phyloP scores from a whole-genome alignment of 179 eudicot genomes.

The Drosera spatulata region DNA sequence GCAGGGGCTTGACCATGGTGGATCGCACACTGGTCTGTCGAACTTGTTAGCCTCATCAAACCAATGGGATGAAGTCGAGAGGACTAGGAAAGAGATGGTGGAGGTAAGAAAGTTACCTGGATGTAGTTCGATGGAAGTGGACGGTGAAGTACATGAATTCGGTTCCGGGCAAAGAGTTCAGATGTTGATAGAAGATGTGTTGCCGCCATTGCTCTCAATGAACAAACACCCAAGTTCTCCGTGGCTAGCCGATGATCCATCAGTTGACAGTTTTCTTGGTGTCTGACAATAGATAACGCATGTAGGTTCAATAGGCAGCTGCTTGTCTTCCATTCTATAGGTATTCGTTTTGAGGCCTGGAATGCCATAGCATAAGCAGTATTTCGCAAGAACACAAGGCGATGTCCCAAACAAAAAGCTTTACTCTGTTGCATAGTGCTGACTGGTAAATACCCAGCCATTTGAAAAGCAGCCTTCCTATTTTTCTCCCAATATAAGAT shows the following conservation, averaged over 20 bases:
- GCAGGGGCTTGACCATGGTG: slow-evolving; percentile 38
- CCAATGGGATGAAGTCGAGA: slow-evolving; percentile 59
- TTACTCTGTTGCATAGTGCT: background rate
- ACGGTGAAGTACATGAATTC: slow-evolving; percentile 50
- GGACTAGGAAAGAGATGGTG: slow-evolving; percentile 47
- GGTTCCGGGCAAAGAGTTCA: slow-evolving; percentile 43
- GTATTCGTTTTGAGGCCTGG: no score
- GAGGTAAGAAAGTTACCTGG: slow-evolving; percentile 63
- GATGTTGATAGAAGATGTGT: slow-evolving; percentile 20
- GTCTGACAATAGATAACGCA: no score
- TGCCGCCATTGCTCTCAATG: slow-evolving; percentile 15
- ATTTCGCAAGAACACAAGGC: no score
- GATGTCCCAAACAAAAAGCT: background rate
- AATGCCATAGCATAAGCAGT: no score
- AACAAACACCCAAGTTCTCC: slow-evolving; percentile 36
- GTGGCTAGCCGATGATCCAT: slow-evolving; percentile 20
- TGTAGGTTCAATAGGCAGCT: background rate
- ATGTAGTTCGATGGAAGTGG: slow-evolving; percentile 57
- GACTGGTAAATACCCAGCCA: no score
- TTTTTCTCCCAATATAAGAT: background rate
- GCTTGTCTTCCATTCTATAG: slow-evolving; percentile 5
- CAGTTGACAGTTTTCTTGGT: no score
- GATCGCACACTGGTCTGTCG: slow-evolving; percentile 57
- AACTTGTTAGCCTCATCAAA: slow-evolving; percentile 64
- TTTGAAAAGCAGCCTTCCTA: no score